Evolutionary conservation across 2,329 filamentous ascomycete genomes (phyloP), one percentile per base, ranked within the genome.

Genomic region (Exophiala spinifera): DNA sequence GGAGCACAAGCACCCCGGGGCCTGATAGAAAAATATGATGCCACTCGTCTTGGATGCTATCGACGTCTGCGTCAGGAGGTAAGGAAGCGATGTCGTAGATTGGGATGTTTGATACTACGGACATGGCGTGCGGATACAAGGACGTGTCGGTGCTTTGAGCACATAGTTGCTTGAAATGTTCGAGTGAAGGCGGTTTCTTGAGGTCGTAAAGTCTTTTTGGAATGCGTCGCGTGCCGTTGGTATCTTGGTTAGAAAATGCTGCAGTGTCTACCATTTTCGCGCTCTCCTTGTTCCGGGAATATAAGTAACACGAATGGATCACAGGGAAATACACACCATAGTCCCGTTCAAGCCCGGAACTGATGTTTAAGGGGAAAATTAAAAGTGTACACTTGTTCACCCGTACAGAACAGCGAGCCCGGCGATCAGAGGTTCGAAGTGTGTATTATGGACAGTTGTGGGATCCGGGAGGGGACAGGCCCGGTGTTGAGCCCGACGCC

Each of bases 1-100:
- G 76, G 3, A 82, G 73, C n/a, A 84, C 76, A 57, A 83, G 77
- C 13, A 85, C 80, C 3, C 83, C 83, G 0, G 83, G 80, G 0
- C 83, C 83, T 1, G 72, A 69, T 51, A 76, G 71, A 2, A 86
- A 75, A 51, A 81, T 74, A 55, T 80, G 73, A 61, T 84, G 77
- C 76, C 81, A 82, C 70, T 85, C 83, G 59, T 84, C 77, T 65
- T 84, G 80, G 1, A 85, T 74, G 3, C 66, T 62, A 14, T 68
- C 58, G 23, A 70, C 63, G n/a, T 66, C 62, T 1, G 60, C 42
- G 5, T 65, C 53, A 74, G 3, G 5, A 46, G 28, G 8, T 42
- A 11, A 31, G 17, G 13, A 81, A 69, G 31, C 5, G 11, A 39
- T n/a, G 36, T 79, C 67, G 67, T 85, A 85, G 56, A 84, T 74